A percentile compares a stretch with the other conserved stretches of the same genome.
Conservation (phyloP, 805 yeast genomes). For the Saturnispora zaruensis region DNA sequence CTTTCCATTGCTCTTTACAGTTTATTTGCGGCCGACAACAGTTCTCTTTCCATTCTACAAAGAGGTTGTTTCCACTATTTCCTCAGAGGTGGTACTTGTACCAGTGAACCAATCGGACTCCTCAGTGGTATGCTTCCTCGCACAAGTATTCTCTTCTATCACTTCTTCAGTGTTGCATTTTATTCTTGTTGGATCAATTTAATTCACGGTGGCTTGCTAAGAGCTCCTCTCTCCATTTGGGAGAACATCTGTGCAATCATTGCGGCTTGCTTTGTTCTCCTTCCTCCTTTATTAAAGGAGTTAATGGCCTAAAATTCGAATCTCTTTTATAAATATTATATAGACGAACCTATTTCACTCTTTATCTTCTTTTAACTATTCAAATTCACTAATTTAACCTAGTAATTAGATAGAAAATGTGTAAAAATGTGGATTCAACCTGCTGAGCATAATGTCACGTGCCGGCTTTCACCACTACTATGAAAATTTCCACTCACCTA, state of each 20-base stretch:
- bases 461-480: not conserved
- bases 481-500: not conserved
- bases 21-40: constrained; percentile 78
- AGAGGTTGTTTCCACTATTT: constrained; percentile 85
- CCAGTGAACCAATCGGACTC: constrained; percentile 71
- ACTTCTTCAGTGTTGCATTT: constrained; percentile 85
- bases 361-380: no score
- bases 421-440: not conserved
- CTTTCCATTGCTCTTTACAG: constrained; percentile 85
- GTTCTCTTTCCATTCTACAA: constrained; percentile 61
- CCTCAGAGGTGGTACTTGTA: constrained; percentile 73
- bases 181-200: constrained; percentile 70
- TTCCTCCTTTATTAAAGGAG: constrained; percentile 52
- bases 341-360: not conserved
- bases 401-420: no score
- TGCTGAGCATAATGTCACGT: not conserved
- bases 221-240: constrained; percentile 55
- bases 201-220: constrained; percentile 54
- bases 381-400: no score
- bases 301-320: constrained; percentile 6
- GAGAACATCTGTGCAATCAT: constrained; percentile 61
- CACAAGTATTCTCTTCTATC: constrained; percentile 69
- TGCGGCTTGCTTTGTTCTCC: constrained; percentile 70
- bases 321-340: not conserved
- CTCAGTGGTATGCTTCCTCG: constrained; percentile 73